Percentiles rank a stretch among this genome's conserved stretches.
Evolutionary conservation across 371 early-diverging fungal genomes (phyloP).

Genomic region (Mortierella sp.): DNA sequence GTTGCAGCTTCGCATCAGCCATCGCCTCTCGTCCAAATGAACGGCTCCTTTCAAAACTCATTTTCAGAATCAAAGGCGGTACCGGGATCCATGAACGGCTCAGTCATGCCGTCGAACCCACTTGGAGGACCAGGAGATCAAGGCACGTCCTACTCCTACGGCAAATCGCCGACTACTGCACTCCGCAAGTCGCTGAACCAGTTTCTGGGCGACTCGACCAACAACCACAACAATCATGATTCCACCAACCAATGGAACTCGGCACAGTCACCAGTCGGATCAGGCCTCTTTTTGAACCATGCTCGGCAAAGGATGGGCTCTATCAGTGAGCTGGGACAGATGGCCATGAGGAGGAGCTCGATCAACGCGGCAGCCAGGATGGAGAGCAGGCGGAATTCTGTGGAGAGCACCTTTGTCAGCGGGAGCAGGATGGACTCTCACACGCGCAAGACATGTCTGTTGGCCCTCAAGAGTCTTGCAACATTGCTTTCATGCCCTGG

Average conservation of each 20-base stretch:
- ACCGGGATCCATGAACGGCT: slow-evolving; percentile 32
- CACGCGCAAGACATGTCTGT: slow-evolving; percentile 44
- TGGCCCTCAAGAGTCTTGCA: slow-evolving; percentile 41
- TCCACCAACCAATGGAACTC: slow-evolving; percentile 18
- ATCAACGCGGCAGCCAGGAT: slow-evolving; percentile 38
- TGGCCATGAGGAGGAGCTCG: slow-evolving; percentile 50
- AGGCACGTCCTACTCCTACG: slow-evolving; percentile 29
- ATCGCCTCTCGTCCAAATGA: slow-evolving; percentile 22
- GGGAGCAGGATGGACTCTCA: slow-evolving; percentile 51
- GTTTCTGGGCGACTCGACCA: slow-evolving; percentile 22
- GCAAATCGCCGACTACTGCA: slow-evolving; percentile 47
- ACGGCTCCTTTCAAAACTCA: slow-evolving; percentile 31
- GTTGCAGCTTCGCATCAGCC: not conserved
- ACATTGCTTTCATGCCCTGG: slow-evolving; percentile 44
- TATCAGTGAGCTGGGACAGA: slow-evolving; percentile 50
- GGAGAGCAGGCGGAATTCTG: slow-evolving; percentile 41
- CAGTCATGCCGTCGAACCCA: slow-evolving; percentile 8
- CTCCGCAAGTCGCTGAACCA: slow-evolving; percentile 40
- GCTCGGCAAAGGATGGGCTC: slow-evolving; percentile 53
- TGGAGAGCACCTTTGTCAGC: slow-evolving; percentile 47
- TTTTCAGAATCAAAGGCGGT: slow-evolving; percentile 39
- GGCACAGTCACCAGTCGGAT: slow-evolving; percentile 27
- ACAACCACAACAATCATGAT: slow-evolving; percentile 7
- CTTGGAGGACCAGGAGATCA: slow-evolving; percentile 17
- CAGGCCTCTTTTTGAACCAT: slow-evolving; percentile 29